A percentile compares a stretch with the other conserved stretches of the same genome.
These are phyloP conservation scores for Phylloporus rhodoxanthus DNA, from an alignment of 768 basidiomycete species.

Conservation along the genomic window DNA sequence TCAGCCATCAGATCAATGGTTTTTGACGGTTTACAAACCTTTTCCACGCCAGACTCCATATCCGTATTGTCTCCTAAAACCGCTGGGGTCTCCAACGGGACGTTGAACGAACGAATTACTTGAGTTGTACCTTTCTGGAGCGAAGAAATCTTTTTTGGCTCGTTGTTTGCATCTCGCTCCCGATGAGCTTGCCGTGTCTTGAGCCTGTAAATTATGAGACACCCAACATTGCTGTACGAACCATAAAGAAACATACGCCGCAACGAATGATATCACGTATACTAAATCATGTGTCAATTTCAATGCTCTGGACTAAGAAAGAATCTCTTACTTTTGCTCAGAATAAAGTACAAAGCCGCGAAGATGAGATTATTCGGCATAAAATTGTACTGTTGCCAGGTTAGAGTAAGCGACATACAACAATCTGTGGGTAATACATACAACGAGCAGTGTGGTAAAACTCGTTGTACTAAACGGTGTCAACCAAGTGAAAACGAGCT, in stretches of 20 bases:
- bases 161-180: slow-evolving; percentile 51
- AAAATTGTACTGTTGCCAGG: slow-evolving; percentile 45
- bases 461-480: slow-evolving; percentile 25
- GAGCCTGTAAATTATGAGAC: slow-evolving; percentile 35
- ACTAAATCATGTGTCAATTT: slow-evolving; percentile 31
- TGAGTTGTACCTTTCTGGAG: slow-evolving; percentile 24
- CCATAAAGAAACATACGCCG: slow-evolving; percentile 42
- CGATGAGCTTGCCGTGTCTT: slow-evolving; percentile 54
- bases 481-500: neutral
- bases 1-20: neutral
- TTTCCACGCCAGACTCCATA: neutral
- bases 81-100: slow-evolving; percentile 3
- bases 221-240: neutral
- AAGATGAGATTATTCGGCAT: slow-evolving; percentile 54
- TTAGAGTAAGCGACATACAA: neutral
- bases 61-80: neutral
- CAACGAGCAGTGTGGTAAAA: slow-evolving; percentile 48
- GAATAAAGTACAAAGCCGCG: slow-evolving; percentile 54
- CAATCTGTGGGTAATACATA: slow-evolving; percentile 26
- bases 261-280: slow-evolving; percentile 62
- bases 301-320: neutral
- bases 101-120: neutral
- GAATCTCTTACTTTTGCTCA: slow-evolving; percentile 53
- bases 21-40: slow-evolving; percentile 5
- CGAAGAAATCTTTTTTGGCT: slow-evolving; percentile 19